Percentiles rank a stretch among this genome's conserved stretches.
Conservation (phyloP, 805 yeast genomes). For the Tetrapisispora phaffii region DNA sequence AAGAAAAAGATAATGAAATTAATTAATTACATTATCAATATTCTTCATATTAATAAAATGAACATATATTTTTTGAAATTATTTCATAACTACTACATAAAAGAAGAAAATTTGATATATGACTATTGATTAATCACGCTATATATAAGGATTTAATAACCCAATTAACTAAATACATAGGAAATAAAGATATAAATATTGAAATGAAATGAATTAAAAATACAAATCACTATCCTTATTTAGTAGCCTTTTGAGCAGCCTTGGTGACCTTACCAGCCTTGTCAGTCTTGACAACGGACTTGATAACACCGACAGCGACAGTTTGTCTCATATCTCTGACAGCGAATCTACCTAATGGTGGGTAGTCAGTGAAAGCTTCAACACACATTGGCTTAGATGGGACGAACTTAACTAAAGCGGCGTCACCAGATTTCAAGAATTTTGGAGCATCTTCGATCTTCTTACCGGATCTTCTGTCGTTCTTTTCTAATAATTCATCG, state of each 20-base stretch:
- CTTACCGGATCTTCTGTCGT: slow-evolving; percentile 92
- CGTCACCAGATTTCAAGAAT: slow-evolving; percentile 92
- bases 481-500: slow-evolving; percentile 69
- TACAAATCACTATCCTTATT: slow-evolving; percentile 18
- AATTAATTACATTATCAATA: no score
- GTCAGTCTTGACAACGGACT: slow-evolving; percentile 82
- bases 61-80: no score
- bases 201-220: slow-evolving; percentile 8
- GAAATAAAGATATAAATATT: slow-evolving; percentile 13
- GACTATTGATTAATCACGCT: slow-evolving; percentile 4
- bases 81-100: background rate
- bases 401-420: slow-evolving; percentile 85
- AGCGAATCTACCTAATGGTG: slow-evolving; percentile 95
- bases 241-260: slow-evolving; percentile 54
- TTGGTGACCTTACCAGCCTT: slow-evolving; percentile 91
- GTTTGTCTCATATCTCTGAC: slow-evolving; percentile 99
- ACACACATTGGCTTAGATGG: slow-evolving; percentile 65
- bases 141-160: slow-evolving; percentile 4
- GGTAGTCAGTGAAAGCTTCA: slow-evolving; percentile 67
- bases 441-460: slow-evolving; percentile 81
- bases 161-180: slow-evolving; percentile 8
- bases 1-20: no score
- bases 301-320: slow-evolving; percentile 98
- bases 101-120: background rate
- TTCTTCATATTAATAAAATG: no score